Conservation (phyloP, 139 green algal genomes). For the Eudorina sp. region DNA sequence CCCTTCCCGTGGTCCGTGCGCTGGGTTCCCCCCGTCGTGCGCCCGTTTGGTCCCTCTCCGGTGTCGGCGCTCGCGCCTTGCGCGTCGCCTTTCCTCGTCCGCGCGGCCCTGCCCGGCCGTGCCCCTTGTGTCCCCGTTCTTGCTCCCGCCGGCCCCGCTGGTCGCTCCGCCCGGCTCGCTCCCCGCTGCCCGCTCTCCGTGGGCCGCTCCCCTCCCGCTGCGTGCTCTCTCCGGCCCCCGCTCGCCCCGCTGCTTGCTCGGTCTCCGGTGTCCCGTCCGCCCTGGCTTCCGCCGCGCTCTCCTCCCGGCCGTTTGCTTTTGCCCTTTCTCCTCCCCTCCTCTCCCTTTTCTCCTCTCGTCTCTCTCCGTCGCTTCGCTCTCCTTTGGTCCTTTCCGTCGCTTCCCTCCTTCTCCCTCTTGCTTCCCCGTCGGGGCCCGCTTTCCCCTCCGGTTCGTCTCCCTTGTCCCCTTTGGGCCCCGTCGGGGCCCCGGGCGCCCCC, state of each 20-base stretch:
- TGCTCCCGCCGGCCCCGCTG: background rate
- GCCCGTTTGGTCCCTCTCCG: background rate
- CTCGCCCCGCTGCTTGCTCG: too few species aligned
- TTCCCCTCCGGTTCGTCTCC: too few species aligned
- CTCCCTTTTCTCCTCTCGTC: background rate
- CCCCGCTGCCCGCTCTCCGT: background rate
- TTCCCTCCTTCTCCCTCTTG: background rate
- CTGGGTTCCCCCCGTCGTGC: background rate
- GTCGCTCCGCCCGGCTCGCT: background rate
- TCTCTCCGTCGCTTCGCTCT: too few species aligned
- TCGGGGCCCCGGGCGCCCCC: too few species aligned
- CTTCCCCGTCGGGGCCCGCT: background rate
- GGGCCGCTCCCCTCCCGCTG: background rate
- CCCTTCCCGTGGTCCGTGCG: background rate
- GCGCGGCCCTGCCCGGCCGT: background rate
- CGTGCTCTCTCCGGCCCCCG: background rate
- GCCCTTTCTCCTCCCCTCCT: background rate
- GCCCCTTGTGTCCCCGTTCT: background rate
- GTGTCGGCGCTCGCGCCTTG: background rate
- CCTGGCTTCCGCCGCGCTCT: background rate
- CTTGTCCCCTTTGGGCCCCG: too few species aligned
- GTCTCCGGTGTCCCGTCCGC: background rate
- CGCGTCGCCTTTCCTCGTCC: background rate
- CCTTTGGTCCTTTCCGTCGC: too few species aligned
- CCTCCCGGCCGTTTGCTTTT: too few species aligned